A percentile compares a stretch with the other conserved stretches of the same genome.
phyloP scores from a whole-genome alignment of 139 green algal species.

The Medakamo hakoo region DNA sequence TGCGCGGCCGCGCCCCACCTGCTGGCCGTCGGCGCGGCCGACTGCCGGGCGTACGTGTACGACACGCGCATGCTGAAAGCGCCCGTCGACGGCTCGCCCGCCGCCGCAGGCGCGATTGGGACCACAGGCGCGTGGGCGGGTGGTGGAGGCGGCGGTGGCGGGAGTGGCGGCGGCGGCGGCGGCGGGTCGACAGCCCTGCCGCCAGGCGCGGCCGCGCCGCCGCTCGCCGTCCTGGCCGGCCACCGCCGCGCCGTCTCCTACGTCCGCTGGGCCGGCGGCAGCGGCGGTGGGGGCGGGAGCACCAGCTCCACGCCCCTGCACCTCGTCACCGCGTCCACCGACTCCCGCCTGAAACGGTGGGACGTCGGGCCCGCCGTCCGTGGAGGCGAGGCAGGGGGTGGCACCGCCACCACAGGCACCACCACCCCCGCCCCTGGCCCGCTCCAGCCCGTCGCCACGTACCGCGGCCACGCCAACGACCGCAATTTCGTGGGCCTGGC shows the following conservation, averaged over 20 bases:
- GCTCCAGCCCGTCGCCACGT: slow-evolving; percentile 8
- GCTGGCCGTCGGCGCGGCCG: slow-evolving; percentile 48
- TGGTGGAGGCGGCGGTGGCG: too few species aligned
- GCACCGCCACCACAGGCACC: not conserved
- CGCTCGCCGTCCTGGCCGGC: slow-evolving; percentile 27
- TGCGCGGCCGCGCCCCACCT: slow-evolving; percentile 26
- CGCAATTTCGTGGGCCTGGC: slow-evolving; percentile 67
- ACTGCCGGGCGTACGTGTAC: slow-evolving; percentile 55
- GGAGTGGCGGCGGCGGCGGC: too few species aligned
- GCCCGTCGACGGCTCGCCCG: too few species aligned
- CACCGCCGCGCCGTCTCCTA: slow-evolving; percentile 55
- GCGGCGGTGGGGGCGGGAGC: too few species aligned
- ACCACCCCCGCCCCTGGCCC: too few species aligned
- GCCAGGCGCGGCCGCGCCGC: slow-evolving; percentile 20
- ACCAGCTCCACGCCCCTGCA: not conserved
- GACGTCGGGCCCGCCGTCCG: slow-evolving; percentile 4
- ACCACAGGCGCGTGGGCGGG: too few species aligned
- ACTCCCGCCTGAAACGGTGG: slow-evolving; percentile 11
- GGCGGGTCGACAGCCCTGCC: too few species aligned
- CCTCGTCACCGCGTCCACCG: not conserved
- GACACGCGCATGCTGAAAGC: slow-evolving; percentile 27
- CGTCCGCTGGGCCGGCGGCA: slow-evolving; percentile 40
- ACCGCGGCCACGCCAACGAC: slow-evolving; percentile 54
- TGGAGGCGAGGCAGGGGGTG: too few species aligned
- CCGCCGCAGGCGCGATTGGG: too few species aligned